Evolutionary conservation across 441 rosid genomes (phyloP), one percentile per base, ranked within the genome.

Genomic region (Theobroma grandiflorum): DNA sequence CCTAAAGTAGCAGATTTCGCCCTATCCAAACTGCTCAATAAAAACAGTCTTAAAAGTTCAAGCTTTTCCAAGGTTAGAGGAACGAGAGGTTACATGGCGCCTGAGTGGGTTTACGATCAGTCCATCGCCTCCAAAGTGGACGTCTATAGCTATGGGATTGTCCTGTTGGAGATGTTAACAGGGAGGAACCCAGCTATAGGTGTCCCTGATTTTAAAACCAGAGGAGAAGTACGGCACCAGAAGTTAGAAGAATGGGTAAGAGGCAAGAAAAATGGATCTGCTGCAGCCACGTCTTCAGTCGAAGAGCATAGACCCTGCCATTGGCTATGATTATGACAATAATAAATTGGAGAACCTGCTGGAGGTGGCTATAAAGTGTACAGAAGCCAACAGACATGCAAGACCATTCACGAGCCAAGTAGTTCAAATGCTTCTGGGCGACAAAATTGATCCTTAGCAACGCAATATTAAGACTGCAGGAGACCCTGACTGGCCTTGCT

Each of bases 141-240:
- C 59, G 80, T 87, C 12, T 87, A 83, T n/a, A 87, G 89, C 82
- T 86, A 80, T 55, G 91, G 89, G n/a, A 79, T 85, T 12, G 88
- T 88, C 6, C 6, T 85, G n/a, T 16, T 86, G 73, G 89, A 85
- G 79, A 75, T 86, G 82, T n/a, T 82, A 6, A 82, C 86, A 0
- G 86, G 87, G 26, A 78, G 38, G 53, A 76, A 14, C 26, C 72
- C 79, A 12, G 5, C 45, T 16, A 26, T 63, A 9, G 71, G 79
- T 10, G 59, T 63, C 59, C 70, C 26, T 5, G n/a, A 11, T 45
- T 42, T 33, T 76, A 71, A 37, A 42, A 37, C 59, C 4, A 16
- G 16, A 6, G 47, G 79, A 10, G 58, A 76, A n/a, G 52, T 45
- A 62, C 6, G 70, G 79, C 43, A 47, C 16, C 43, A 43, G 33